Conservation (phyloP, 2,329 filamentous ascomycete species). For the Byssochlamys sp. region DNA sequence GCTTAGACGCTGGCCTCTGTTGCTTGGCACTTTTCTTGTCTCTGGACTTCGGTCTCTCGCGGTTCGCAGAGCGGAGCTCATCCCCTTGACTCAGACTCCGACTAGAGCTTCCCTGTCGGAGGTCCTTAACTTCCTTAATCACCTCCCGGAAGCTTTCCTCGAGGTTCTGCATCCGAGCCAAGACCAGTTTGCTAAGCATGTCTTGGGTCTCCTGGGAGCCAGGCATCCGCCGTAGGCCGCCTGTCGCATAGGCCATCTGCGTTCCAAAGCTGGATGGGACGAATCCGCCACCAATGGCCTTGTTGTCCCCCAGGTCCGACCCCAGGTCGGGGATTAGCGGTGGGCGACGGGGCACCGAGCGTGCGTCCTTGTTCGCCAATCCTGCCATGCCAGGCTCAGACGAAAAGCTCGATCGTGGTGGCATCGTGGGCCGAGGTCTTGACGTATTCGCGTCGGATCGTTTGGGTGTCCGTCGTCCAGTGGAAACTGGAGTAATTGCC, state of each 20-base stretch:
- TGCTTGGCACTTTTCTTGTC: background rate
- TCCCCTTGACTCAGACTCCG: slow-evolving; percentile 16
- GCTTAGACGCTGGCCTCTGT: background rate
- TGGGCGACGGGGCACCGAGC: slow-evolving; percentile 29
- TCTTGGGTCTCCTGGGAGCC: slow-evolving; percentile 51
- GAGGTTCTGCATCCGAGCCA: slow-evolving; percentile 83
- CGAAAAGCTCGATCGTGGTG: slow-evolving; percentile 44
- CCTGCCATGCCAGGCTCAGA: slow-evolving; percentile 48
- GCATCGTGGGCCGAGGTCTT: slow-evolving; percentile 49
- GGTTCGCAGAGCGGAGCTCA: background rate
- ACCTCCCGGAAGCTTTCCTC: slow-evolving; percentile 85
- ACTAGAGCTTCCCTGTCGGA: slow-evolving; percentile 37
- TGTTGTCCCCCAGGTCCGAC: slow-evolving; percentile 60
- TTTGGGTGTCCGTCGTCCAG: slow-evolving; percentile 36
- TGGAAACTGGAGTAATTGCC: slow-evolving; percentile 30
- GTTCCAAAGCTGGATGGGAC: slow-evolving; percentile 69
- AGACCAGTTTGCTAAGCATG: slow-evolving; percentile 67
- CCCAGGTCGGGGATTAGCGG: slow-evolving; percentile 65
- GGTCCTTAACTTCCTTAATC: slow-evolving; percentile 65
- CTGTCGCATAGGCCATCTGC: slow-evolving; percentile 65
- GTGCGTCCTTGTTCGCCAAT: slow-evolving; percentile 39
- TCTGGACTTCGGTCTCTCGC: background rate
- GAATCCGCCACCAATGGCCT: slow-evolving; percentile 51
- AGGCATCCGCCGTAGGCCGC: slow-evolving; percentile 43
- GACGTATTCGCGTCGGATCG: slow-evolving; percentile 24